A percentile compares a stretch with the other conserved stretches of the same genome.
phyloP scores from a whole-genome alignment of 2,329 filamentous ascomycete genomes.

The Trichoderma sp. region DNA sequence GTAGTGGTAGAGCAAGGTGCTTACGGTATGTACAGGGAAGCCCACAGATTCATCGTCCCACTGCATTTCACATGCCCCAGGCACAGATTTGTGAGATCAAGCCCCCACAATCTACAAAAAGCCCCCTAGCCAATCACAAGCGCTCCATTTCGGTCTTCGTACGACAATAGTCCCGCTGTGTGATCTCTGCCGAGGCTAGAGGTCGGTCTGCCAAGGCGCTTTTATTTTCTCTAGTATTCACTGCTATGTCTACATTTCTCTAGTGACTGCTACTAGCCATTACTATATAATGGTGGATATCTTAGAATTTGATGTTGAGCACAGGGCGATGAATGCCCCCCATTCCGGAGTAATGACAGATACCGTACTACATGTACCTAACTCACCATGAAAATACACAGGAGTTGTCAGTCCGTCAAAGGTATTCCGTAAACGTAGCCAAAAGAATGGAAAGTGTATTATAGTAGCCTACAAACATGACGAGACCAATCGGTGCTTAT shows the following conservation, averaged over 20 bases:
- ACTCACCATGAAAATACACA: neutral
- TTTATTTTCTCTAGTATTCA: neutral
- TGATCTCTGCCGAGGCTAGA: conserved; percentile 5
- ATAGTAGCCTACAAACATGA: neutral
- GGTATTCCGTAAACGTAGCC: neutral
- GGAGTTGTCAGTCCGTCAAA: neutral
- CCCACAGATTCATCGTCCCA: neutral
- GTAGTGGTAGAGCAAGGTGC: neutral
- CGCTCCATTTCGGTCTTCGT: neutral
- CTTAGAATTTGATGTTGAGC: neutral
- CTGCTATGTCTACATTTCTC: neutral
- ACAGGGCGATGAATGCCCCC: neutral
- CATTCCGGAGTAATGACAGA: neutral
- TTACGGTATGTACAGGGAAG: neutral
- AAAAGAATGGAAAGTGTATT: neutral
- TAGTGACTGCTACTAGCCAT: neutral
- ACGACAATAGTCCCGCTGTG: neutral
- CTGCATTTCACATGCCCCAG: neutral
- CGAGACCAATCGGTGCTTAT: neutral
- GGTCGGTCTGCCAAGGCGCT: neutral
- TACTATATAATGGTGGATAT: neutral
- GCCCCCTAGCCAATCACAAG: neutral
- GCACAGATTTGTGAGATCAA: neutral
- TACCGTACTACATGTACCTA: neutral
- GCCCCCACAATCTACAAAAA: neutral